Evolutionary conservation across 73 alveolate species (phyloP), one percentile per base, ranked within the genome.

Genomic region (Paramecium pentaurelia): DNA sequence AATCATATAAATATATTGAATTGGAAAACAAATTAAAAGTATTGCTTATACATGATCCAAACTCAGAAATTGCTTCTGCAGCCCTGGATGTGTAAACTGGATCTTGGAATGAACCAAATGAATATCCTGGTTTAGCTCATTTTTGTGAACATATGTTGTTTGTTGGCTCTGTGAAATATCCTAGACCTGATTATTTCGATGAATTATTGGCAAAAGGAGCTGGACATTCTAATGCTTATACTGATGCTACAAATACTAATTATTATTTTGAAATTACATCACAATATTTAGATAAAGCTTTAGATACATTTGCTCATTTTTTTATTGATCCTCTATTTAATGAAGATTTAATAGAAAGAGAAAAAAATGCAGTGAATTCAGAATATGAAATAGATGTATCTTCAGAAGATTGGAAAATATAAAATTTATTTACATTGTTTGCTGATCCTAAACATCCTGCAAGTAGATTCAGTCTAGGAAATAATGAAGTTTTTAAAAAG

Each of bases 31-130:
- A 94, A 3, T 86, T 95, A 34, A 95, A 92, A 95, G 85, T 88
- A 32, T 37, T 95, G 12, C 86, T 93, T 34, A 95, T 95, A 16
- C 93, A 95, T 27, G 98, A 95, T 80, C 95, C 94, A 11, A 58
- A 64, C 16, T 73, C 98, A 71, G 94, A 95, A 47, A 92, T 77
- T 51, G 93, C 96, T 92, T 45, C 96, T 36, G 97, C 96, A 36
- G 86, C 98, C 36, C 32, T 96, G 40, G 92, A 93, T 75, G 98
- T 96, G 32, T 51, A 88, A 84, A 95, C 95, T 16, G 98, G 98
- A 22, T 60, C 86, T 54, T 80, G 94, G 86, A 86, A 59, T 44
- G 98, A 96, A 49, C 95, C 95, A 14, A 47, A 36, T 59, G 98
- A 96, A 59, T 86, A 37, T 60, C 96, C 88, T 25, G 98, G 98